These are phyloP conservation scores for Chaetomiaceae sp. DNA, from an alignment of 2,329 filamentous ascomycete genomes.

Conservation along the genomic window DNA sequence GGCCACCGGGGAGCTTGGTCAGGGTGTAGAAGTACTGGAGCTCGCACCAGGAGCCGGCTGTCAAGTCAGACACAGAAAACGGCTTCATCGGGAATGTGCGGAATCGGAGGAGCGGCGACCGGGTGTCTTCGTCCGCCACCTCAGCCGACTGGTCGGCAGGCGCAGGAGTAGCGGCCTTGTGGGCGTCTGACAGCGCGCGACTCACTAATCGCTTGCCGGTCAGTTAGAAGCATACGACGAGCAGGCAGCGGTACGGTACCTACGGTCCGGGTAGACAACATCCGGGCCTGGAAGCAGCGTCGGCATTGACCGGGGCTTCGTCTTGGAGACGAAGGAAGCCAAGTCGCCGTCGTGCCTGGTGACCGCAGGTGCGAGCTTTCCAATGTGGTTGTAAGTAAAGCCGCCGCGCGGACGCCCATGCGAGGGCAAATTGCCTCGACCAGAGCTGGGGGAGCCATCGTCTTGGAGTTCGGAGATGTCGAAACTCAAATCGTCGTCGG, in stretches of 20 bases:
- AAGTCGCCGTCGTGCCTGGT: conserved; percentile 3
- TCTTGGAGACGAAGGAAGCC: conserved; percentile 15
- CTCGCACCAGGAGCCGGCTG: conserved; percentile 92
- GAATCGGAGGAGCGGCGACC: conserved; percentile 67
- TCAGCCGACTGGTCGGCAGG: background rate
- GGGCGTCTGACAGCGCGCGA: conserved; percentile 32
- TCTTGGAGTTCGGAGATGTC: conserved; percentile 18
- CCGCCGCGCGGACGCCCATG: background rate
- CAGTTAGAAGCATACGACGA: conserved; percentile 47
- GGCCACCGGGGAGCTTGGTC: conserved; percentile 62
- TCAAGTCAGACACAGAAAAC: conserved; percentile 80
- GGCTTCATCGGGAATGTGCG: conserved; percentile 70
- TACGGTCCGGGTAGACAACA: conserved; percentile 47
- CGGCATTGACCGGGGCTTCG: conserved; percentile 10
- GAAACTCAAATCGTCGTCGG: conserved; percentile 21
- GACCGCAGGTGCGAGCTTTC: conserved; percentile 11
- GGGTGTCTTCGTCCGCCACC: conserved; percentile 23
- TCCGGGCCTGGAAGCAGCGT: conserved; percentile 11
- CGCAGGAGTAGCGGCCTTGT: conserved; percentile 3
- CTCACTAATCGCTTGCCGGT: conserved; percentile 60
- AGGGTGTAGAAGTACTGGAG: conserved; percentile 88
- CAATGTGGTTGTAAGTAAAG: background rate
- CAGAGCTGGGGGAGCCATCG: conserved; percentile 1
- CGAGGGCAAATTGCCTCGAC: background rate
- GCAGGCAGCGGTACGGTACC: conserved; percentile 24